Percentiles rank a stretch among this genome's conserved stretches.
phyloP scores from a whole-genome alignment of 495 filamentous ascomycete genomes.

The Penicillium lividum region DNA sequence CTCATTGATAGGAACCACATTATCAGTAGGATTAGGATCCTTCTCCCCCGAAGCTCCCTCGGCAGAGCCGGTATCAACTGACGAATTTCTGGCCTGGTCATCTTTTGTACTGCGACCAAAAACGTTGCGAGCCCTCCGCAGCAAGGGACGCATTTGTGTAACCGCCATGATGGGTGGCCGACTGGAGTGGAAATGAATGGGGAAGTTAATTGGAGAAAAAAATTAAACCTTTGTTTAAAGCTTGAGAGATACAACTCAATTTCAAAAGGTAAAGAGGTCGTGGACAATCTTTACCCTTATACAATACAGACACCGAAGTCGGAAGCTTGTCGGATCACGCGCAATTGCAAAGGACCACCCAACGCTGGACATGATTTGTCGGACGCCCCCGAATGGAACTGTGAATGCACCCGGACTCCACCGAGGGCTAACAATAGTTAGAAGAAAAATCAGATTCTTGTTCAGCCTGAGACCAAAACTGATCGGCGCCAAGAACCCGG shows the following conservation, averaged over 20 bases:
- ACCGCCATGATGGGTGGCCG: conserved; percentile 1
- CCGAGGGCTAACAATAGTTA: background rate
- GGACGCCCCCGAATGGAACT: background rate
- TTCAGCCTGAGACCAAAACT: conserved; percentile 3
- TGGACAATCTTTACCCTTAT: conserved; percentile 9
- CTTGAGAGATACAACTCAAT: background rate
- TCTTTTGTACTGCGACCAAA: background rate
- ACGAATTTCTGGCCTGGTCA: background rate
- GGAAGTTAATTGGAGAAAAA: background rate
- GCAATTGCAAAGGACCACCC: background rate
- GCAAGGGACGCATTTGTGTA: conserved; percentile 8
- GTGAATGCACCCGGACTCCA: background rate
- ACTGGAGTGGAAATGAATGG: too few species aligned
- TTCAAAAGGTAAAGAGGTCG: background rate
- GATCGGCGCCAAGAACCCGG: conserved; percentile 2
- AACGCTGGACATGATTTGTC: conserved; percentile 1
- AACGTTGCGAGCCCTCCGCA: conserved; percentile 6
- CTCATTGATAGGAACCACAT: conserved; percentile 54
- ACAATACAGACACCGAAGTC: conserved; percentile 6
- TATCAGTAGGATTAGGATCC: conserved; percentile 1
- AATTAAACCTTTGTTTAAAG: background rate
- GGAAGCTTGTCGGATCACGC: conserved; percentile 6
- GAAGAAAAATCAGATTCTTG: conserved; percentile 1
- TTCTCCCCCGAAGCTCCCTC: conserved; percentile 7
- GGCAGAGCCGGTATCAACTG: background rate